Evolutionary conservation across 192 early-diverging fungal species (phyloP).

Genomic region (Gryganskiella cystojenkinii): DNA sequence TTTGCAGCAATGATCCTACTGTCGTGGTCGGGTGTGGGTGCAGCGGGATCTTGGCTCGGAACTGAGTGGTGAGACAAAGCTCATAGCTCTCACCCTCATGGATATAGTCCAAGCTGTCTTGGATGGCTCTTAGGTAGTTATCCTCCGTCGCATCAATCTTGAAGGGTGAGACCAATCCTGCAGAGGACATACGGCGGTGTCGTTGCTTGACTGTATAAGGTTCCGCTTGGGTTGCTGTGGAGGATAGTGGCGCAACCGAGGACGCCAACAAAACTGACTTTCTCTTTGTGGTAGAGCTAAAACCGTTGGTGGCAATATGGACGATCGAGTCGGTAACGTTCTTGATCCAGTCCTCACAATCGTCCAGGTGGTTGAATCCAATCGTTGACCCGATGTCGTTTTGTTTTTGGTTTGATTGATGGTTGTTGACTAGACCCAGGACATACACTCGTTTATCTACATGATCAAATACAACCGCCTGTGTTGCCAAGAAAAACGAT

Average conservation of each 20-base stretch:
- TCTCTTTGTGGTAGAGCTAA: background rate
- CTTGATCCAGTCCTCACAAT: conserved; percentile 51
- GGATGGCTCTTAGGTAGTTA: conserved; percentile 69
- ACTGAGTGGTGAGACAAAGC: conserved; percentile 90
- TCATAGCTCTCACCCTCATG: conserved; percentile 94
- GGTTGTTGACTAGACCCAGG: conserved; percentile 42
- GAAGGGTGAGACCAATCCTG: conserved; percentile 36
- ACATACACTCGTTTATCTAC: conserved; percentile 51
- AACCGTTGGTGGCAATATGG: conserved; percentile 12
- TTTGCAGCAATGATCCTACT: too few species aligned
- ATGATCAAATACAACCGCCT: conserved; percentile 81
- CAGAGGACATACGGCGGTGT: conserved; percentile 27
- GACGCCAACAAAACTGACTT: background rate
- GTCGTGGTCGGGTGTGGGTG: conserved; percentile 1
- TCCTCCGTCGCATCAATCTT: conserved; percentile 53
- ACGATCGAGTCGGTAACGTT: conserved; percentile 21
- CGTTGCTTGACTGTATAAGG: conserved; percentile 33
- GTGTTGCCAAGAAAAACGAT: conserved; percentile 79
- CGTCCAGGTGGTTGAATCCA: conserved; percentile 6
- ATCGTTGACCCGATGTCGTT: conserved; percentile 17
- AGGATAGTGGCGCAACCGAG: background rate
- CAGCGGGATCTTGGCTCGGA: conserved; percentile 56
- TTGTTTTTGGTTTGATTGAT: background rate
- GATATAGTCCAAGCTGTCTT: conserved; percentile 70
- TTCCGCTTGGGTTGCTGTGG: conserved; percentile 14